Base-by-base conservation (phyloP, 1,284 basidiomycete genomes). In the Apiotrichum sp. region DNA sequence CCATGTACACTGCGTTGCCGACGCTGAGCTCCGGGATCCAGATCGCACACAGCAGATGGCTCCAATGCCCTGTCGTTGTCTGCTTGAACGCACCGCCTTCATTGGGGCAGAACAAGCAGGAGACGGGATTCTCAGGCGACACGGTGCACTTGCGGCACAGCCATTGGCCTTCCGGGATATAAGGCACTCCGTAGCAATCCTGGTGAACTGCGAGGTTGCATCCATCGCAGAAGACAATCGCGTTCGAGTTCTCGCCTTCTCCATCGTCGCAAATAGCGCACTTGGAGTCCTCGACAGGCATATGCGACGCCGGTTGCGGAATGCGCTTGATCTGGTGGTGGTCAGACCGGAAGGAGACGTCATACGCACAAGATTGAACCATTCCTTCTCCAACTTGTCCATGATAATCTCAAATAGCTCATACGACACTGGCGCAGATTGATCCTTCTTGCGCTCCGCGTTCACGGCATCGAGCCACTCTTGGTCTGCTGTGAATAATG, bases 161-260 rank as follows among this genome's bases (percentile, higher is more conserved):
- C 96, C 96, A 99, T 76, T 99, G 95, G 1, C 96, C 96, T 77
- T 99, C 96, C 0, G 96, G 96, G 60, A 99, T 98, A 71, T 98
- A 99, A 3, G 96, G 96, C 4, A 99, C 92, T 36, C 96, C 96
- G 73, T 99, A 99, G 71, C 96, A 99, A 73, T 98, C 95, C 54
- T 99, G 96, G 77, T 99, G 96, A 4, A 98, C 95, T 7, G 96
- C 96, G 33, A 99, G 80, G 73, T 98, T 98, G 76, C 96, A 99
- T 0, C 96, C 96, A 71, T 99, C 96, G 74, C 96, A 99, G 72
- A 98, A 99, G 14, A 99, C 95, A 64, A 98, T 99, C 6, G 93
- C 96, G 71, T 98, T 99, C 57, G 88, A 90, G 72, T 98, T 98
- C 76, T 99, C 96, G 62, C 93, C 95, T 69, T 99, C 96, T 3